Conservation (phyloP, 1,284 basidiomycete genomes). For the Cryptococcus deneoformans region DNA sequence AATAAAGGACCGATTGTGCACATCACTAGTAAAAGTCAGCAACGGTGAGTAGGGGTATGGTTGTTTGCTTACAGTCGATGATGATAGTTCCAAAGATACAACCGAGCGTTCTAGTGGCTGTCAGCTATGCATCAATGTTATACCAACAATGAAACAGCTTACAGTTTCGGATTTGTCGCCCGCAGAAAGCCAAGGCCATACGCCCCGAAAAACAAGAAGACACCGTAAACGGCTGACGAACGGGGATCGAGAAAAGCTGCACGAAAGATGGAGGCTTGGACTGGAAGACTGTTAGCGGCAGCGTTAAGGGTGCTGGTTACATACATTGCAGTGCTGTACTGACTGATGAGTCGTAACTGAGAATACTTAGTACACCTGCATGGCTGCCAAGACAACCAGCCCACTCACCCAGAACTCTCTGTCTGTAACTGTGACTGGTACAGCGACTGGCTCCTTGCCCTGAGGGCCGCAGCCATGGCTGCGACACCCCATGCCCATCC, state of each 20-base stretch:
- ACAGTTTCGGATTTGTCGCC: constrained; percentile 62
- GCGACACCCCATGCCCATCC: constrained; percentile 75
- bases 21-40: constrained; percentile 53
- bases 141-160: constrained; percentile 1
- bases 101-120: constrained; percentile 14
- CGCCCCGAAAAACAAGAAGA: constrained; percentile 65
- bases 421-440: constrained; percentile 55
- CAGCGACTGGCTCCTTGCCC: constrained; percentile 58
- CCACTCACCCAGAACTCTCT: constrained; percentile 53
- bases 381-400: background rate
- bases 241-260: constrained; percentile 67
- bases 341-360: constrained; percentile 53
- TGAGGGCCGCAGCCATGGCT: constrained; percentile 63
- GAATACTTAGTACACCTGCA: background rate
- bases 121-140: constrained; percentile 3
- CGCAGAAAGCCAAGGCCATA: constrained; percentile 62
- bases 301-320: constrained; percentile 2
- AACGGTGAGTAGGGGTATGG: background rate
- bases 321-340: constrained; percentile 55
- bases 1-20: constrained; percentile 58
- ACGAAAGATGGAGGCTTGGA: constrained; percentile 58
- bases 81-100: constrained; percentile 35
- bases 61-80: constrained; percentile 29
- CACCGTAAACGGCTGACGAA: constrained; percentile 59
- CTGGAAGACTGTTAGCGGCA: constrained; percentile 9